Conservation (phyloP, 495 filamentous ascomycete species). For the Cudoniella acicularis region DNA sequence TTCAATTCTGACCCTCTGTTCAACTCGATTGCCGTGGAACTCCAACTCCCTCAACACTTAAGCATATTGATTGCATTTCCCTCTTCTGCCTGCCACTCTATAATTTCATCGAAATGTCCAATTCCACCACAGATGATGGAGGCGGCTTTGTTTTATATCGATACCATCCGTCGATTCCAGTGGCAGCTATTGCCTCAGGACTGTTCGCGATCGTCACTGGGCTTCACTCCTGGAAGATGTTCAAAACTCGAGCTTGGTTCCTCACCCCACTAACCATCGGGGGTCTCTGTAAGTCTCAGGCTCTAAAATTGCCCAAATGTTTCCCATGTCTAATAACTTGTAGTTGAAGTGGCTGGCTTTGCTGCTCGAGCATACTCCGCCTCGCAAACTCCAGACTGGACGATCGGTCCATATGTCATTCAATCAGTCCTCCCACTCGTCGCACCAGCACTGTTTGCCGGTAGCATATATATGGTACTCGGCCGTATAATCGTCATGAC, state of each 20-base stretch:
- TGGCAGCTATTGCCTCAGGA: slow-evolving; percentile 42
- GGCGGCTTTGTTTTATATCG: not conserved
- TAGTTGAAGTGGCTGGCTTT: slow-evolving; percentile 42
- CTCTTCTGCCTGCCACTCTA: too few species aligned
- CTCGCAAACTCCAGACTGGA: slow-evolving; percentile 29
- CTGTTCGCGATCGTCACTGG: slow-evolving; percentile 45
- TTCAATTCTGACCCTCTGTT: too few species aligned
- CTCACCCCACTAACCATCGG: slow-evolving; percentile 55
- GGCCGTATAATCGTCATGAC: slow-evolving; percentile 40
- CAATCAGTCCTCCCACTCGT: slow-evolving; percentile 45
- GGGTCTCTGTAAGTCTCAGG: slow-evolving; percentile 44
- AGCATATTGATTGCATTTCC: too few species aligned
- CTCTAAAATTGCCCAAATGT: not conserved
- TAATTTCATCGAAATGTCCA: not conserved
- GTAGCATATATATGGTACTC: slow-evolving; percentile 52
- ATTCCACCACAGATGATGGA: slow-evolving; percentile 7
- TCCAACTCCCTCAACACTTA: too few species aligned
- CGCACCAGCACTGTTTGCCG: slow-evolving; percentile 49
- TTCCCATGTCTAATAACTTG: not conserved
- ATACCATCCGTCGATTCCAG: slow-evolving; percentile 47
- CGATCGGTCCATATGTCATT: slow-evolving; percentile 39
- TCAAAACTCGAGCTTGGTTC: slow-evolving; percentile 49
- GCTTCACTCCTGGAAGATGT: slow-evolving; percentile 45
- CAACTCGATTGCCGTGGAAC: too few species aligned
- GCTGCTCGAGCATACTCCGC: slow-evolving; percentile 37